A percentile compares a stretch with the other conserved stretches of the same genome.
These are phyloP conservation scores for Dipteronia sinensis DNA, from an alignment of 345 rosid genomes.

Conservation along the genomic window DNA sequence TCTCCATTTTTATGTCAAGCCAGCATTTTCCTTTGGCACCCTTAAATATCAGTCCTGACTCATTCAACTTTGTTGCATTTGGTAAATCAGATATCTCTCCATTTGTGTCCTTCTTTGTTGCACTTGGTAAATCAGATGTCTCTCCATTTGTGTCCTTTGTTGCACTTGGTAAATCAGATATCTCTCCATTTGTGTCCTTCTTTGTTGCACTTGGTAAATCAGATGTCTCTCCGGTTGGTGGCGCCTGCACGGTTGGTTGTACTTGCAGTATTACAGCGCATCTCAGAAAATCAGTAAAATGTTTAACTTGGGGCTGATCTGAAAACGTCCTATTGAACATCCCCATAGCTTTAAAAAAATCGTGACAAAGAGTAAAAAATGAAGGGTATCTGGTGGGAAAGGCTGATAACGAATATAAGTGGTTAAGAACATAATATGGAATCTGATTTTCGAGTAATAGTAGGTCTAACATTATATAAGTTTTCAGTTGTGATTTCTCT, in stretches of 20 bases:
- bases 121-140: no score
- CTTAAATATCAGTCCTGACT: conserved; percentile 17
- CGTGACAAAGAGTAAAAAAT: background rate
- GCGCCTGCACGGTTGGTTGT: background rate
- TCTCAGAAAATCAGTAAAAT: conserved; percentile 18
- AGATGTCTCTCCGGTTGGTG: no score
- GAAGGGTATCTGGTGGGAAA: background rate
- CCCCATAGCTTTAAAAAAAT: background rate
- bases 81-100: background rate
- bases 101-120: no score
- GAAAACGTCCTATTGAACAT: no score
- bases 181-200: no score
- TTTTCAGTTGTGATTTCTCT: conserved; percentile 5
- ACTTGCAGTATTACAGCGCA: background rate
- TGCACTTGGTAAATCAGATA: background rate
- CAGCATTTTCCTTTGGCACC: background rate
- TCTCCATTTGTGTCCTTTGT: no score
- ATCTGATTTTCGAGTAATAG: conserved; percentile 23
- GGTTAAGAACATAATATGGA: background rate
- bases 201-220: no score
- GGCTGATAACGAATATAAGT: background rate
- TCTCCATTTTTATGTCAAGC: background rate
- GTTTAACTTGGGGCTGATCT: background rate
- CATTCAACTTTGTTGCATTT: conserved; percentile 9
- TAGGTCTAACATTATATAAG: conserved; percentile 3